Evolutionary conservation across 2,329 filamentous ascomycete species (phyloP), one percentile per base, ranked within the genome.

Genomic region (Xylogone sp.): DNA sequence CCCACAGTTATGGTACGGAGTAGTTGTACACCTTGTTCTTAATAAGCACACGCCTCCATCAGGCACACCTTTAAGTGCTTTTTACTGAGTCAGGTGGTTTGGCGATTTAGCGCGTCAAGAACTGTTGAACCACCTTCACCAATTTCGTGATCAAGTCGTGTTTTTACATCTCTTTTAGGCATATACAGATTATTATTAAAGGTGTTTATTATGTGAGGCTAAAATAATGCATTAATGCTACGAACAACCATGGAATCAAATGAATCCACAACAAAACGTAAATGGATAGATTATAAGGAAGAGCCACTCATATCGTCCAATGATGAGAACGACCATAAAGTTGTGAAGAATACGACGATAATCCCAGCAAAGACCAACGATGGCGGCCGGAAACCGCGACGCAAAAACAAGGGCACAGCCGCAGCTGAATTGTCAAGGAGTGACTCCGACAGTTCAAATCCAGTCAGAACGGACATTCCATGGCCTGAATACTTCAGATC

Each of bases 401-500:
- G 77, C 56, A 69, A 67, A 6, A 61, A 69, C 5, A 77, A 75
- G 53, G 42, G 51, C 8, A 60, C 62, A 24, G 21, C 46, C 21
- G 46, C 53, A 29, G 57, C 60, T 24, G 45, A 43, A 3, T 56
- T 66, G 7, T 21, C 54, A 13, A 57, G 60, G 22, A 58, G 58
- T 44, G 46, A 55, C 6, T 64, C 64, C 2, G 55, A 59, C 5
- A 54, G 53, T 22, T 61, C 59, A 3, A 58, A 51, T 34, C 52
- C 59, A 2, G 55, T 62, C 16, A 61, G 57, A 29, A 60, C 53
- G 42, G 44, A 53, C 10, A 51, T 65, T 10, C 59, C 63, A 42
- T 97, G 93, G 91, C 91, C 92, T 1, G 77, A 82, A 1, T 75
- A 79, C 44, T 89, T 97, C 68, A 86, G 82, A 51, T 74, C 76